Evolutionary conservation across 2,329 filamentous ascomycete species (phyloP).

Genomic region (Diaporthe sp.): DNA sequence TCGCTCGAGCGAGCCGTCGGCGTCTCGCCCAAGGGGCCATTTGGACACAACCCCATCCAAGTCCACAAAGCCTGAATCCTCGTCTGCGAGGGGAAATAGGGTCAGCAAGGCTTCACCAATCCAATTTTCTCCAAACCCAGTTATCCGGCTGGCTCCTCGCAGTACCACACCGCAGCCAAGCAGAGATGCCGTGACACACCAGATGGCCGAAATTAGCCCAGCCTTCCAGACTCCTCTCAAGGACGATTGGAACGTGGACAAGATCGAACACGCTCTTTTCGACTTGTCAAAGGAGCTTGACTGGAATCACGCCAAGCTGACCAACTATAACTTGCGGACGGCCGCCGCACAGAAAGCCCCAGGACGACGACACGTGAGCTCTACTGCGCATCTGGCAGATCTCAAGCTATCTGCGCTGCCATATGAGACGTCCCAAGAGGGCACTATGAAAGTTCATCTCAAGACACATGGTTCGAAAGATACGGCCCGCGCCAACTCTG

Average conservation of each 20-base stretch:
- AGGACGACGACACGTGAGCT: constrained; percentile 57
- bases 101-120: constrained; percentile 21
- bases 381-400: constrained; percentile 63
- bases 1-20: constrained; percentile 33
- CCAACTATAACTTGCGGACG: constrained; percentile 61
- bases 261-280: constrained; percentile 58
- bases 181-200: constrained; percentile 23
- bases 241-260: constrained; percentile 58
- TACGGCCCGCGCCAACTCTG: constrained; percentile 58
- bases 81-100: constrained; percentile 4
- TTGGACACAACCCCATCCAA: constrained; percentile 30
- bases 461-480: constrained; percentile 64
- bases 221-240: constrained; percentile 52
- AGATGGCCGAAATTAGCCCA: constrained; percentile 45
- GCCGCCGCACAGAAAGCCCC: constrained; percentile 55
- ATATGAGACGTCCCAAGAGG: constrained; percentile 30
- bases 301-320: constrained; percentile 60
- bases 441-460: constrained; percentile 63
- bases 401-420: constrained; percentile 49
- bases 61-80: not conserved
- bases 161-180: constrained; percentile 27
- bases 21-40: constrained; percentile 26
- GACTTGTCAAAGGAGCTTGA: constrained; percentile 60
- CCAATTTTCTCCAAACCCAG: not conserved
- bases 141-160: constrained; percentile 2